A percentile compares a stretch with the other conserved stretches of the same genome.
phyloP scores from a whole-genome alignment of 352 stramenopile genomes.

The Globisporangium paddicum region DNA sequence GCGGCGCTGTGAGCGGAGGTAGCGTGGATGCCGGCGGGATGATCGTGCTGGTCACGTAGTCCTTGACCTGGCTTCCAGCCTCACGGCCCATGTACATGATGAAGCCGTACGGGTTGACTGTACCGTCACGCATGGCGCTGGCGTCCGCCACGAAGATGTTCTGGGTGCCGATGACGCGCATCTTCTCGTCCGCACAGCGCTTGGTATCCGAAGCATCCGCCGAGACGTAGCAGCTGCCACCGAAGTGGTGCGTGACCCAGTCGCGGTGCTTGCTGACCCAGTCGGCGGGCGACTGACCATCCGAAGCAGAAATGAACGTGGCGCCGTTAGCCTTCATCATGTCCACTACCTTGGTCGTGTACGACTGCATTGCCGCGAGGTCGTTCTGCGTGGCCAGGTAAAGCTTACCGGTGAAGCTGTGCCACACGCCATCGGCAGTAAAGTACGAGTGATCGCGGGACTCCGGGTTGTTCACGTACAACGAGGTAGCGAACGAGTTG shows the following conservation, averaged over 20 bases:
- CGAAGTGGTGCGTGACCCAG: slow-evolving; percentile 53
- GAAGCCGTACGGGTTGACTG: slow-evolving; percentile 66
- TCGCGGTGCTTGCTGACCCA: too few relatives aligned
- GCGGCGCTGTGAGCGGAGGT: background rate
- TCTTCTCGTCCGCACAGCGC: slow-evolving; percentile 54
- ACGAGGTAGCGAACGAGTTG: too few relatives aligned
- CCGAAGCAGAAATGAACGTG: too few relatives aligned
- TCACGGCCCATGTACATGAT: slow-evolving; percentile 71
- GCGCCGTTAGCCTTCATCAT: too few relatives aligned
- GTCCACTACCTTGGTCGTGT: too few relatives aligned
- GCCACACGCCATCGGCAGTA: too few relatives aligned
- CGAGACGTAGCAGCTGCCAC: slow-evolving; percentile 65
- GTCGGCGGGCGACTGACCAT: too few relatives aligned
- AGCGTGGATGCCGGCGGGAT: background rate
- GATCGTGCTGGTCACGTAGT: slow-evolving; percentile 16
- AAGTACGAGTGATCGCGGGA: too few relatives aligned
- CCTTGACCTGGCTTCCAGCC: slow-evolving; percentile 33
- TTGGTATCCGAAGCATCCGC: slow-evolving; percentile 31
- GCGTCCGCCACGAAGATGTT: slow-evolving; percentile 70
- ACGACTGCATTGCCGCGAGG: too few relatives aligned
- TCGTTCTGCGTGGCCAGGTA: too few relatives aligned
- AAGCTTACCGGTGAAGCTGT: too few relatives aligned
- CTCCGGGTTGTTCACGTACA: too few relatives aligned
- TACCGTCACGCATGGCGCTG: slow-evolving; percentile 56
- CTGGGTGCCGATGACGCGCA: slow-evolving; percentile 52